Evolutionary conservation across 2,329 filamentous ascomycete species (phyloP), one percentile per base, ranked within the genome.

Genomic region (Fusarium tanahbumbuense): DNA sequence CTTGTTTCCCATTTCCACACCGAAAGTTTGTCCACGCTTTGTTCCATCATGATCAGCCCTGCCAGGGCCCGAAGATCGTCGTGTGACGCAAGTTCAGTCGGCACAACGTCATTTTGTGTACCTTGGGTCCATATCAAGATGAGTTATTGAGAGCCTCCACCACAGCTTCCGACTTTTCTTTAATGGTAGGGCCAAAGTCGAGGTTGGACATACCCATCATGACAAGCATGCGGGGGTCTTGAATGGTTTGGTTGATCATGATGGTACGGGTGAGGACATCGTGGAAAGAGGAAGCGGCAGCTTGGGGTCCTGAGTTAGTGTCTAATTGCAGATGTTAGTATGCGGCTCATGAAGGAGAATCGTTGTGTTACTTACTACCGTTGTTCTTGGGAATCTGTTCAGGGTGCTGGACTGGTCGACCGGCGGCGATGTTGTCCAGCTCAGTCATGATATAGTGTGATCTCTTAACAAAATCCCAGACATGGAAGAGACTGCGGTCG

Each of bases 391-490:
- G 74, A 40, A 83, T 79, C 67, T 82, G 79, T 11, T 78, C 73
- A 3, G 80, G 80, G 18, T 80, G 71, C 63, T 74, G 67, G 32
- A 81, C 56, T 16, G 76, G 71, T 48, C 72, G 67, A 16, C 80
- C 80, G 25, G 74, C 74, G 20, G 74, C 73, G 55, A 82, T 78
- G 44, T 80, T 81, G 20, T 83, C 79, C 25, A 83, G 75, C 75
- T 83, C 80, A 9, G 75, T 76, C 67, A 82, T 77, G 74, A 82
- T 82, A 65, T 82, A 83, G 40, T 77, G 72, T n/a, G 79, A 81
- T 37, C 80, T 78, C 60, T 75, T 78, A 47, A 79, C 78, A 68
- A 83, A 84, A 67, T 83, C 81, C 79, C 79, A 83, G 32, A 81
- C 67, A 67, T 81, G 75, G 56, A 73, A 80, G 42, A 83, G 77